These are phyloP conservation scores for Mitragyna speciosa DNA, from an alignment of 257 asterid species.

Conservation along the genomic window DNA sequence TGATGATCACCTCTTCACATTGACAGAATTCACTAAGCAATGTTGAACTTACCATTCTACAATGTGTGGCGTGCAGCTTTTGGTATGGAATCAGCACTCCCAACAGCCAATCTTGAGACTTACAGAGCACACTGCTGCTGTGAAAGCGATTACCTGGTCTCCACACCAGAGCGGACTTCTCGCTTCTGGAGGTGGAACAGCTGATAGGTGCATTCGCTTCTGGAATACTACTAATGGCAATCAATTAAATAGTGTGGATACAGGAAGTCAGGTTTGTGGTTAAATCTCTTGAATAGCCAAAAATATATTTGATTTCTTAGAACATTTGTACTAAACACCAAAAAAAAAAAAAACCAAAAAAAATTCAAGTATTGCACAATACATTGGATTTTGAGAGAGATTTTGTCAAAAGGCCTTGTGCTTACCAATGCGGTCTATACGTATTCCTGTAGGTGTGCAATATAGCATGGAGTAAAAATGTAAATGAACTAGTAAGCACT, in stretches of 20 bases:
- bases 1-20: not conserved
- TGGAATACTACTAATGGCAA: conserved; percentile 90
- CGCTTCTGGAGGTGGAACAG: conserved; percentile 99
- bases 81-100: conserved; percentile 92
- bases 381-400: not conserved
- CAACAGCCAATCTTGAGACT: conserved; percentile 77
- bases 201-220: conserved; percentile 95
- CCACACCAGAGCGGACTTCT: conserved; percentile 89
- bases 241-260: conserved; percentile 75
- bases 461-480: conserved; percentile 94
- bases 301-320: not conserved
- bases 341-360: not conserved
- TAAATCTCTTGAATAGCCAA: not conserved
- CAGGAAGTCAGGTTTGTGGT: conserved; percentile 84
- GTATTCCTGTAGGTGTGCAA: conserved; percentile 66
- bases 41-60: not conserved
- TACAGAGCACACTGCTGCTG: conserved; percentile 94
- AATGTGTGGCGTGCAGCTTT: conserved; percentile 43
- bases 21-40: not conserved
- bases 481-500: conserved; percentile 93
- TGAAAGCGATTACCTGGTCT: conserved; percentile 97
- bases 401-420: not conserved
- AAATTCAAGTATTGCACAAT: not conserved
- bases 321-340: not conserved
- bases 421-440: not conserved